phyloP scores from a whole-genome alignment of 768 basidiomycete species.

The Tylopilus cervinicoccineus region DNA sequence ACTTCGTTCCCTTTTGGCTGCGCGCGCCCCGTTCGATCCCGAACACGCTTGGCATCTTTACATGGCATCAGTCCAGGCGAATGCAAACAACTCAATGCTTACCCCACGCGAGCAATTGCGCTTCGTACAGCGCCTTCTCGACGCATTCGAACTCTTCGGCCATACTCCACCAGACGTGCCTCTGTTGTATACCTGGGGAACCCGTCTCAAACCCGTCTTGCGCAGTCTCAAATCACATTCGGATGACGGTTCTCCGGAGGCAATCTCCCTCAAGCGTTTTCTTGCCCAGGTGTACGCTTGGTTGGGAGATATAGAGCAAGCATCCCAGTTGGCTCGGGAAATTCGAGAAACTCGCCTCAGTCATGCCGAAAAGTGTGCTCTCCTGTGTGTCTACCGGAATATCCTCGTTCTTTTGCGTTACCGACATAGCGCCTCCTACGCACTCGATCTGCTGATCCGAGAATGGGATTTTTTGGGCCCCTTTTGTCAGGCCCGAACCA shows the following conservation, averaged over 20 bases:
- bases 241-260: constrained; percentile 13
- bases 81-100: constrained; percentile 11
- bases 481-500: constrained; percentile 13
- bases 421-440: constrained; percentile 29
- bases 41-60: constrained; percentile 42
- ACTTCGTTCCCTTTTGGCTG: constrained; percentile 20
- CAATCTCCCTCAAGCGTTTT: constrained; percentile 26
- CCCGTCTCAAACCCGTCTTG: constrained; percentile 34
- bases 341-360: constrained; percentile 19
- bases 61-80: constrained; percentile 8
- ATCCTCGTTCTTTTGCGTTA: constrained; percentile 36
- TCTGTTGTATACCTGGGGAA: constrained; percentile 33
- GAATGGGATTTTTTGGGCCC: constrained; percentile 35
- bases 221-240: constrained; percentile 25
- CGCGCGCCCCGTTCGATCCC: constrained; percentile 27
- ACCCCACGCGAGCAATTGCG: constrained; percentile 23
- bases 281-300: constrained; percentile 34
- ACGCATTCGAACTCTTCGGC: constrained; percentile 10
- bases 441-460: constrained; percentile 37
- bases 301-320: constrained; percentile 34
- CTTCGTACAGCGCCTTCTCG: constrained; percentile 25
- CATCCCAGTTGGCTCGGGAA: constrained; percentile 26
- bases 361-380: constrained; percentile 18
- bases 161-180: constrained; percentile 17
- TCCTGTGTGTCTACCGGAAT: constrained; percentile 34